Base-by-base conservation (phyloP, 1,139 yeast species). In the Geotrichum candidum region DNA sequence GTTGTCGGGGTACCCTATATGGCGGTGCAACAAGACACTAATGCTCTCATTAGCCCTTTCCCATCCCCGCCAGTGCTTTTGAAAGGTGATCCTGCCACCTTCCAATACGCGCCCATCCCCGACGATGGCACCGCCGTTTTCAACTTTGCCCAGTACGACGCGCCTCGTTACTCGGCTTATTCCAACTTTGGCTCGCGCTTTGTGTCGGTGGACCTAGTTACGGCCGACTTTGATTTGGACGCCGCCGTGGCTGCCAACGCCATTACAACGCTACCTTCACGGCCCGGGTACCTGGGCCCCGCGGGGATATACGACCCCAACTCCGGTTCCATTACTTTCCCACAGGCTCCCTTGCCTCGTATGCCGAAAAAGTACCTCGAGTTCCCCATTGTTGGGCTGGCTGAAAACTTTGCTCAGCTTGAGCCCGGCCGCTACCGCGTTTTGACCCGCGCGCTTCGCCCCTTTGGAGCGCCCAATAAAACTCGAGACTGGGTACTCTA, bases 161-260 rank as follows among this genome's bases (percentile, higher is more conserved):
- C 23, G 33, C 61, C 61, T 0, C 50, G 13, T n/a, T 13, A 53
- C 18, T 27, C 15, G 23, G 25, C 45, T 38, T 46, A 35, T 22
- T 25, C 53, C 29, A 58, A 41, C 11, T 58, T 33, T 41, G 63
- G 61, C 13, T 10, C 63, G 4, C 11, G 23, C 9, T 57, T 54
- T n/a, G 45, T 51, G 11, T 61, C 63, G 1, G 46, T 61, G 11
- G 63, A 61, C 27, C 11, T 61, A 13, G 63, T 61, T 18, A 46
- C 55, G 4, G 18, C 53, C 1, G 50, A 52, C 51, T 61, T 55
- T 46, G 23, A 22, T 13, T 7, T 57, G 9, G 13, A 18, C 2
- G 46, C n/a, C 1, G 59, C 56, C 22, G 52, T 53, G 11, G 35
- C 50, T 3, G 50, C 57, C 9, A 45, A n/a, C 22, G 51, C 46